These are phyloP conservation scores for Cyberlindnera misumaiensis DNA, from an alignment of 805 yeast species.

Conservation along the genomic window DNA sequence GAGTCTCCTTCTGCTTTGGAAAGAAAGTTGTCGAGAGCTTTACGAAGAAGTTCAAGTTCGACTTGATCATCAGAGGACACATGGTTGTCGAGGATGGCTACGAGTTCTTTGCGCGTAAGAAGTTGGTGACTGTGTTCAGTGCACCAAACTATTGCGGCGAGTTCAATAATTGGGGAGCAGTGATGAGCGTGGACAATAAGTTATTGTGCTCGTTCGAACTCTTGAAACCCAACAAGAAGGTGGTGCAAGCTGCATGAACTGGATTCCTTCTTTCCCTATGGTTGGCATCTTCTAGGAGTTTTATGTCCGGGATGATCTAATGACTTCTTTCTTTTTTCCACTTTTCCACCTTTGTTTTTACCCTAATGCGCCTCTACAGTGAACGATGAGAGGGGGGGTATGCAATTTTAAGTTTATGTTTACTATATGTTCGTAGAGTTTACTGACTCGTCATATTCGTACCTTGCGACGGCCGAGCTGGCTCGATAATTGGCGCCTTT, in stretches of 20 bases:
- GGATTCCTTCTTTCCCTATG: no score
- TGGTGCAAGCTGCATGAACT: not conserved
- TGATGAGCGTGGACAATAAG: constrained; percentile 92
- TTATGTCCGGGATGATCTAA: no score
- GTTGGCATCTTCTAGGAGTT: no score
- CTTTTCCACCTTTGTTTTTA: no score
- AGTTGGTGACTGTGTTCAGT: constrained; percentile 69
- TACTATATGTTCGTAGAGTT: no score
- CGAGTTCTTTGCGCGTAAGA: constrained; percentile 70
- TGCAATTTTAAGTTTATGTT: no score
- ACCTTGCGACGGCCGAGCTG: no score
- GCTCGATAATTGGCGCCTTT: no score
- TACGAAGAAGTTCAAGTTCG: constrained; percentile 60
- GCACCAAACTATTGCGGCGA: constrained; percentile 71
- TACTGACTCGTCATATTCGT: no score
- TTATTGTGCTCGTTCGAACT: constrained; percentile 89
- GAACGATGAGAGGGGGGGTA: no score
- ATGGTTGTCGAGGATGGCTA: constrained; percentile 90
- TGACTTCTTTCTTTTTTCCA: no score
- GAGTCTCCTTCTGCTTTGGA: constrained; percentile 75
- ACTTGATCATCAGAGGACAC: constrained; percentile 75
- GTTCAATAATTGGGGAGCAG: constrained; percentile 91
- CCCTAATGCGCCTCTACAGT: no score
- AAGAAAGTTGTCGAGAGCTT: constrained; percentile 67
- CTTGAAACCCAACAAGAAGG: constrained; percentile 55